Evolutionary conservation across 129 eudicot species (phyloP), one percentile per base, ranked within the genome.

Genomic region (Helianthus annuus): DNA sequence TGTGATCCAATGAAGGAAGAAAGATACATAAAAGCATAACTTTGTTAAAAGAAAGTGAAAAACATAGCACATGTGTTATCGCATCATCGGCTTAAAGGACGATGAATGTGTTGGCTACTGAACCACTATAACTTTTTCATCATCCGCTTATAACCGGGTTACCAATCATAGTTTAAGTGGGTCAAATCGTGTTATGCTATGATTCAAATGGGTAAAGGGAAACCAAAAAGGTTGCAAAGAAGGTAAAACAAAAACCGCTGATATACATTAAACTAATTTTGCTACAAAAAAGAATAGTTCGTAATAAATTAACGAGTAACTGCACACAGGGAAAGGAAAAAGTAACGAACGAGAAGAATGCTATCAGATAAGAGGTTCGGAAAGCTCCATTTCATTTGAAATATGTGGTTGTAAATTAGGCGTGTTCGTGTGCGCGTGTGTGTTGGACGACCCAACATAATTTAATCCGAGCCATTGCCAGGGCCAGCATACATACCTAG

Each of bases 401-500:
- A 81, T 24, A 66, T 69, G 77, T 54, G 67, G 83, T n/a, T 79
- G 86, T n/a, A 16, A 19, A 54, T 61, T 54, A 39, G 78, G 58
- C 2, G 64, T 27, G 42, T 32, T 3, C 78, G 15, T 74, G 8
- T 68, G 66, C 3, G 64, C 76, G 16, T 64, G 91, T 19, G 15
- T 71, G n/a, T 64, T 89, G 38, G 61, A 16, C 14, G 61, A 16
- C 14, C 95, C 98, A 5, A 85, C 94, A 75, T 75, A 85, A 76
- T 86, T 86, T 60, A 92, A 64, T 24, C 96, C 96, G 7, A 92
- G 89, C 96, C 94, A 92, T 61, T 89, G 83, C 96, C 98, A 92
- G 10, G 96, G 96, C 96, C 98, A 92, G 78, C 98, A 92, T 1
- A 74, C 84, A 22, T 86, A 86, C 69, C 96, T 86, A 7, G 94